phyloP scores from a whole-genome alignment of 1,139 yeast genomes.

The Taphrina deformans region DNA sequence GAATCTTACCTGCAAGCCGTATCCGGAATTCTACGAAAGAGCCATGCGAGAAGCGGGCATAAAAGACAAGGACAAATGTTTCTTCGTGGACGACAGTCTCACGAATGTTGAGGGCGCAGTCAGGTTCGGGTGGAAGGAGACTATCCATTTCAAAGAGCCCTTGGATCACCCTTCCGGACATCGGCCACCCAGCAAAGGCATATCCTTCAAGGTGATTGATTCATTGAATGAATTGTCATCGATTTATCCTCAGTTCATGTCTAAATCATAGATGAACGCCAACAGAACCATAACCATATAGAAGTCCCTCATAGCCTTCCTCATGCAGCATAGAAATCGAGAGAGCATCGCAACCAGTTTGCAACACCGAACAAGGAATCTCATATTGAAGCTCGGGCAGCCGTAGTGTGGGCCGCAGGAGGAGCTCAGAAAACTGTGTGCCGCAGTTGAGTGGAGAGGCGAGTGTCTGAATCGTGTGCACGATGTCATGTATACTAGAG shows the following conservation, averaged over 20 bases:
- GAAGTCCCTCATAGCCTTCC: too few species aligned
- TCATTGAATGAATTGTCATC: conserved; percentile 2
- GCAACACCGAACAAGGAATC: background rate
- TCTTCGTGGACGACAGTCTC: conserved; percentile 82
- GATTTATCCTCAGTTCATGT: conserved; percentile 22
- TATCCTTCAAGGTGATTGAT: background rate
- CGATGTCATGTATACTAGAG: background rate
- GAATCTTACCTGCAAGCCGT: conserved; percentile 85
- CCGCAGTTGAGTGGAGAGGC: background rate
- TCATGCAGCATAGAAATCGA: too few species aligned
- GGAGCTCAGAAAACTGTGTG: background rate
- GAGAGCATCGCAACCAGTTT: too few species aligned
- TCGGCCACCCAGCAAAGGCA: background rate
- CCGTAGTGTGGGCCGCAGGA: background rate
- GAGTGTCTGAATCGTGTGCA: background rate
- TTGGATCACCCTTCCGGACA: conserved; percentile 16
- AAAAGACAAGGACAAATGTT: conserved; percentile 51
- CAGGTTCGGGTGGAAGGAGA: conserved; percentile 52
- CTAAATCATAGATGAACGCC: background rate
- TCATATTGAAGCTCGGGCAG: too few species aligned
- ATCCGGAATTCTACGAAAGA: conserved; percentile 50
- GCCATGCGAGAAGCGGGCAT: conserved; percentile 67
- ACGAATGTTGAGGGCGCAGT: conserved; percentile 47
- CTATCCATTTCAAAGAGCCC: conserved; percentile 60
- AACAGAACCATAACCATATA: too few species aligned